Evolutionary conservation across 2,329 filamentous ascomycete genomes (phyloP), one percentile per base, ranked within the genome.

Genomic region (Ophiostoma piceae): DNA sequence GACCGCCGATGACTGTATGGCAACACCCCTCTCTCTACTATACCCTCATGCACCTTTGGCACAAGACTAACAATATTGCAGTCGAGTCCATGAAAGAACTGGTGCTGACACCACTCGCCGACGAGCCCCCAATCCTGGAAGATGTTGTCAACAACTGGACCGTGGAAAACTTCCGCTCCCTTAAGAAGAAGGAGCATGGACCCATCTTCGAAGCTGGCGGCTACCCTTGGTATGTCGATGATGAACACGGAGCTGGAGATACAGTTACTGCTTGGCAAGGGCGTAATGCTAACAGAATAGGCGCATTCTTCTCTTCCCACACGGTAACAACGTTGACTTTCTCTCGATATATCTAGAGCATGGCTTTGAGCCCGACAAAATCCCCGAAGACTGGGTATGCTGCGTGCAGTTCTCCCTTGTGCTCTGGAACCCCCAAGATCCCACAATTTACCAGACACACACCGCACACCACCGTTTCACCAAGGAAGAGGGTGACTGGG

Each of bases 281-380:
- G 3, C 19, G 22, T 14, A 16, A 16, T 26, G 19, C 64, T 66
- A 16, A 66, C 64, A 29, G 6, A 12, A 22, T 9, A 94, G 91
- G 95, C 91, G 94, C 76, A 90, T 98, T 75, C 86, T 99, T 16
- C 93, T 99, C 78, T 99, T 99, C 77, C 94, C 95, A 0, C 93
- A 89, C 73, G 95, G 95, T 68, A 99, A 99, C 64, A 94, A 96
- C 74, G 91, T 94, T 70, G 94, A 98, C 74, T 91, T 92, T 76
- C 92, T 91, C 66, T 98, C 95, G 6, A 92, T 99, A 78, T 99
- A 98, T 79, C 87, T 99, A 29, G 95, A 99, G 79, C 95, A 98
- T 79, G 95, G 92, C 64, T 97, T 92, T 80, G 90, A 92, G 32
- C 84, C 90, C 26, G 82, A 80, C 73, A 87, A 88, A 72, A 85